Evolutionary conservation across 225 moss, liverwort and hornwort species (phyloP).

Genomic region (Polytrichum commune): DNA sequence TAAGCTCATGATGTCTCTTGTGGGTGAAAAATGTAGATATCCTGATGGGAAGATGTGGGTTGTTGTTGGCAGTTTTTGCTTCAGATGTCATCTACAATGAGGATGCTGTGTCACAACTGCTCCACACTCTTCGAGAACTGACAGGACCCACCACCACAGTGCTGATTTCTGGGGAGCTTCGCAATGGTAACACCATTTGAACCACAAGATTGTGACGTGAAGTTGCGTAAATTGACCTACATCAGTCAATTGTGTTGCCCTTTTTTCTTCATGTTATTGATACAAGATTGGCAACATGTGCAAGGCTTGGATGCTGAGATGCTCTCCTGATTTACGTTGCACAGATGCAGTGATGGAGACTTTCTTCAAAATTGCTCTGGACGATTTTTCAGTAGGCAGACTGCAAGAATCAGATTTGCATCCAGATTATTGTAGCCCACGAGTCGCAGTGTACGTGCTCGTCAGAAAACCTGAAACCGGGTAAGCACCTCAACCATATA

Average conservation of each 20-base stretch:
- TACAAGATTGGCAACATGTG: no score
- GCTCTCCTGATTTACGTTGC: constrained; percentile 1
- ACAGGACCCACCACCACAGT: constrained; percentile 62
- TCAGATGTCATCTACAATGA: constrained; percentile 94
- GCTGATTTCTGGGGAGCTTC: constrained; percentile 76
- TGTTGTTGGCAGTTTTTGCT: constrained; percentile 57
- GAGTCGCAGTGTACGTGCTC: constrained; percentile 75
- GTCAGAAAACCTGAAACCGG: constrained; percentile 43
- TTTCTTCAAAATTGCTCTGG: constrained; percentile 73
- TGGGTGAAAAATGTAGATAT: not conserved
- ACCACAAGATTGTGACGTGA: no score
- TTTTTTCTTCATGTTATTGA: no score
- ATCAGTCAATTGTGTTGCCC: no score
- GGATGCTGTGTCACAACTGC: constrained; percentile 67
- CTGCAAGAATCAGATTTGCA: constrained; percentile 72
- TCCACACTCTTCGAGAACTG: constrained; percentile 59
- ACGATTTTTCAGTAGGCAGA: constrained; percentile 67
- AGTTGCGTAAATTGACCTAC: no score
- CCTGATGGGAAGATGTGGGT: constrained; percentile 8
- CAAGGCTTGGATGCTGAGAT: no score
- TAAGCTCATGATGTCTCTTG: no score
- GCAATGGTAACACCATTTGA: constrained; percentile 45
- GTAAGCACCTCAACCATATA: constrained; percentile 14
- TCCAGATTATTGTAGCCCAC: constrained; percentile 70
- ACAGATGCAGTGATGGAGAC: constrained; percentile 86